Conservation (phyloP, 352 stramenopile species). For the Halophytophthora batemanensis region DNA sequence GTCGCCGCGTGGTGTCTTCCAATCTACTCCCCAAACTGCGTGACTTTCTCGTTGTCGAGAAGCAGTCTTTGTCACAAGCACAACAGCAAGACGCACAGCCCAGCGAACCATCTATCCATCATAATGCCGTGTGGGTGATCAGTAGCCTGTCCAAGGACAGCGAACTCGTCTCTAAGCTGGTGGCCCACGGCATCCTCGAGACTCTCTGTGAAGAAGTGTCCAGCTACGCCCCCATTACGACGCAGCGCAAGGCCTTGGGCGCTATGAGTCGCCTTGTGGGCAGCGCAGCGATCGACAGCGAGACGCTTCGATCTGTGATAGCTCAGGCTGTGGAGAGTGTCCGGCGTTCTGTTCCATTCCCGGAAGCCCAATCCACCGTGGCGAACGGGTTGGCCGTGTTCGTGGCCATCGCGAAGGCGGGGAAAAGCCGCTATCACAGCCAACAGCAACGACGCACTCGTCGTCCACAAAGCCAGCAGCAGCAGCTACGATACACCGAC, state of each 20-base stretch:
- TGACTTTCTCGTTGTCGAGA: conserved; percentile 27
- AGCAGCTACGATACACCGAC: conserved; percentile 8
- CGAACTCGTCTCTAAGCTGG: conserved; percentile 62
- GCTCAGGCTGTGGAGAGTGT: conserved; percentile 29
- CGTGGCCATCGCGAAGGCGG: conserved; percentile 33
- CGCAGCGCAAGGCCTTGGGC: conserved; percentile 41
- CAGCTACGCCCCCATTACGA: conserved; percentile 31
- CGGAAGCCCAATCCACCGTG: conserved; percentile 32
- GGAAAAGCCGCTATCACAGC: conserved; percentile 16
- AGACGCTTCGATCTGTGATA: conserved; percentile 15
- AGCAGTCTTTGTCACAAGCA: conserved; percentile 7
- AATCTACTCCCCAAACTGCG: conserved; percentile 60
- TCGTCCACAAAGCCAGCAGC: conserved; percentile 13
- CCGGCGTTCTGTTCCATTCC: conserved; percentile 28
- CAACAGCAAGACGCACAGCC: conserved; percentile 8
- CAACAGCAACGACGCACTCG: conserved; percentile 19
- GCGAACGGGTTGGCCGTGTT: conserved; percentile 46
- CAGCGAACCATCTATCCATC: conserved; percentile 23
- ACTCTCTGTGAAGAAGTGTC: conserved; percentile 37
- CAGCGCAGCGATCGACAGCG: conserved; percentile 12
- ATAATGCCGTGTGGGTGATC: conserved; percentile 52
- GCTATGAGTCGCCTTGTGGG: conserved; percentile 31
- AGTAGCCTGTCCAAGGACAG: conserved; percentile 58
- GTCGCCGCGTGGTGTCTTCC: conserved; percentile 54
- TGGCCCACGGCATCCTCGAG: conserved; percentile 46